Evolutionary conservation across 495 filamentous ascomycete species (phyloP).

Genomic region (Halenospora varia): DNA sequence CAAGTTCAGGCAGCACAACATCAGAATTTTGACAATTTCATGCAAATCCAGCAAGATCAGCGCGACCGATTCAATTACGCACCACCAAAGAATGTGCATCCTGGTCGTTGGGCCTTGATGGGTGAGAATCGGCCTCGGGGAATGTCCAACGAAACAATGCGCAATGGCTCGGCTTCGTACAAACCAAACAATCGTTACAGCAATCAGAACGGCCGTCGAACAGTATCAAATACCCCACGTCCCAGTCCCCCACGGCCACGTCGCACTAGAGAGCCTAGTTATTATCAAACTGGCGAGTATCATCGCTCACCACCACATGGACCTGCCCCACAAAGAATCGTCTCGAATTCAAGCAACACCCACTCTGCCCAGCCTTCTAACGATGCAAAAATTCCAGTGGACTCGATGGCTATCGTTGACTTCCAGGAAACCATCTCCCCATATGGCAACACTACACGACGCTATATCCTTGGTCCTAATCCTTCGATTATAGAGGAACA

Average conservation of each 20-base stretch:
- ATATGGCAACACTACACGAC: background rate
- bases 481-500: too few relatives aligned
- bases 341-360: background rate
- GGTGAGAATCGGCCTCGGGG: slow-evolving; percentile 1
- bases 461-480: too few relatives aligned
- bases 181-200: background rate
- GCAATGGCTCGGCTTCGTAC: background rate
- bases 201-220: slow-evolving; percentile 5
- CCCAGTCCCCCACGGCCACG: background rate
- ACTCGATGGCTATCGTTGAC: background rate
- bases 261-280: background rate
- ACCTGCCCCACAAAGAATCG: background rate
- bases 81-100: background rate
- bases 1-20: background rate
- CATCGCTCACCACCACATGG: background rate
- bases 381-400: background rate
- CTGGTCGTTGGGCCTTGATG: background rate
- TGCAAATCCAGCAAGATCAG: background rate
- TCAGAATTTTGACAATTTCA: background rate
- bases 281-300: background rate
- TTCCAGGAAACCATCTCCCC: background rate
- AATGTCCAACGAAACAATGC: slow-evolving; percentile 12
- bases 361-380: background rate
- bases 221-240: background rate
- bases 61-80: background rate